phyloP scores from a whole-genome alignment of 306 rosid genomes.

The Cucurbita pepo region DNA sequence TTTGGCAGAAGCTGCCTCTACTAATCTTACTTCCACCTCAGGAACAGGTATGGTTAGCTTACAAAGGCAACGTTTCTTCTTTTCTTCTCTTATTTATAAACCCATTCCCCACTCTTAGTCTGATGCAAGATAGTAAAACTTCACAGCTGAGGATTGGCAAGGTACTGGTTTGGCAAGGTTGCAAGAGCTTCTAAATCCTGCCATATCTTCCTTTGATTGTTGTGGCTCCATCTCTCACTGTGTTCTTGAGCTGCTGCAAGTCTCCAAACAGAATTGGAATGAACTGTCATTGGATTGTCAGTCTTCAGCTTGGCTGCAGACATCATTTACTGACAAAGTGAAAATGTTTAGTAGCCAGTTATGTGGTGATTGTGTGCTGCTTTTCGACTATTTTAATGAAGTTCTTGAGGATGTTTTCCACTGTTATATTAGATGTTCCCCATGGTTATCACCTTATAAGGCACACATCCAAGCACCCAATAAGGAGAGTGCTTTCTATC shows the following conservation, averaged over 20 bases:
- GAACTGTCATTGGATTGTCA: slow-evolving; percentile 20
- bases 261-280: slow-evolving; percentile 31
- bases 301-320: slow-evolving; percentile 19
- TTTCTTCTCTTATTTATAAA: neutral
- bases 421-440: slow-evolving; percentile 18
- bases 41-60: neutral
- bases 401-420: slow-evolving; percentile 27
- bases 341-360: slow-evolving; percentile 22
- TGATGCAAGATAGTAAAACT: slow-evolving; percentile 9
- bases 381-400: slow-evolving; percentile 40
- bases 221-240: slow-evolving; percentile 12
- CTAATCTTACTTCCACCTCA: neutral
- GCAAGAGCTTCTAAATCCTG: slow-evolving; percentile 6
- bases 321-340: slow-evolving; percentile 24
- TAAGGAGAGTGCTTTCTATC: slow-evolving; percentile 18
- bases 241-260: slow-evolving; percentile 24
- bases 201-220: slow-evolving; percentile 10
- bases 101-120: slow-evolving; percentile 3
- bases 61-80: neutral
- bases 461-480: slow-evolving; percentile 17
- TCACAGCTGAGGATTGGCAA: slow-evolving; percentile 30
- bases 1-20: slow-evolving; percentile 12
- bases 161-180: slow-evolving; percentile 13
- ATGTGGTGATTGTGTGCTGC: slow-evolving; percentile 11
- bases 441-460: slow-evolving; percentile 20